Percentiles rank a stretch among this genome's conserved stretches.
These are phyloP conservation scores for Talaromyces sp. DNA, from an alignment of 2,329 filamentous ascomycete species.

Conservation along the genomic window DNA sequence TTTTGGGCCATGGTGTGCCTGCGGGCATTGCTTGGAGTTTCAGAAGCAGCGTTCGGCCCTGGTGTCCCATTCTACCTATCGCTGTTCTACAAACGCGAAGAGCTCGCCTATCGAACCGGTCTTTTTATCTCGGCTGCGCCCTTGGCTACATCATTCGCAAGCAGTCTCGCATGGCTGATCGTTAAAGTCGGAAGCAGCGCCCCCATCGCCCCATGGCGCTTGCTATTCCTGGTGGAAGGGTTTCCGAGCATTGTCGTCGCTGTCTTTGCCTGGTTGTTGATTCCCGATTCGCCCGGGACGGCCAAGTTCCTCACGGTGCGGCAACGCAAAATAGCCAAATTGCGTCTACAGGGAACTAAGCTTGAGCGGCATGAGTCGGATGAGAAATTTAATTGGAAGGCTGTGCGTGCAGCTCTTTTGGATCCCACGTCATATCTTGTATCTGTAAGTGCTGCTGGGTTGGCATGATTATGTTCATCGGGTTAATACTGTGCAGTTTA, in stretches of 20 bases:
- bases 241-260: conserved; percentile 76
- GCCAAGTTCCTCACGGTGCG: conserved; percentile 59
- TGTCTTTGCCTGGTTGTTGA: conserved; percentile 65
- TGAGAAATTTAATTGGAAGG: conserved; percentile 47
- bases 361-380: conserved; percentile 26
- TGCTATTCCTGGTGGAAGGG: conserved; percentile 77
- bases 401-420: conserved; percentile 54
- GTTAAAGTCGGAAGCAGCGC: conserved; percentile 59
- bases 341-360: conserved; percentile 58
- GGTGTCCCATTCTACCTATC: conserved; percentile 62
- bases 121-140: conserved; percentile 75
- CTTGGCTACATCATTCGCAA: conserved; percentile 63
- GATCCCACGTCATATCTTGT: conserved; percentile 72
- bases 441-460: conserved; percentile 41
- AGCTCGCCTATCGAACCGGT: conserved; percentile 79
- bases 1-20: conserved; percentile 52
- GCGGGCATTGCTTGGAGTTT: conserved; percentile 46
- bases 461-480: neutral
- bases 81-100: conserved; percentile 59
- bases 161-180: conserved; percentile 71
- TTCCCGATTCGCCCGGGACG: conserved; percentile 70
- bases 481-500: conserved; percentile 39
- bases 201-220: conserved; percentile 77
- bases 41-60: conserved; percentile 59
- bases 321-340: conserved; percentile 64